phyloP scores from a whole-genome alignment of 1,284 basidiomycete species.

The Inonotus obliquus region DNA sequence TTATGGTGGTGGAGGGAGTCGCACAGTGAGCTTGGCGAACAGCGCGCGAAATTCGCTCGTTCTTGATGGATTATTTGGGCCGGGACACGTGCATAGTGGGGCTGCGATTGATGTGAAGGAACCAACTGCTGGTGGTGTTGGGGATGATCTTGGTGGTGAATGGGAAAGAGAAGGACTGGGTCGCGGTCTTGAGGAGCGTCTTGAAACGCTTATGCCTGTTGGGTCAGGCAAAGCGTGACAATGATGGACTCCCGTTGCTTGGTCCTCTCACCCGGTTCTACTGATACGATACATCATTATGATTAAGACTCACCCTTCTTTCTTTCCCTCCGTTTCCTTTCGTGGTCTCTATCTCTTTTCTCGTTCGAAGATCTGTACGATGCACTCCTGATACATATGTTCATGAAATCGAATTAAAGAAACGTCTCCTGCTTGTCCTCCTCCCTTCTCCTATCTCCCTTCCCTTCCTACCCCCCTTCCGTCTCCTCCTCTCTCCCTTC shows the following conservation, averaged over 20 bases:
- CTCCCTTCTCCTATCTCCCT: background rate
- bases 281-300: background rate
- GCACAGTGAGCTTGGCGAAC: slow-evolving; percentile 13
- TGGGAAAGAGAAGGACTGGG: slow-evolving; percentile 83
- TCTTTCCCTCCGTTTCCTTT: background rate
- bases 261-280: background rate
- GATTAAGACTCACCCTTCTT: background rate
- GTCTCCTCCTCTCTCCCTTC: too few relatives aligned
- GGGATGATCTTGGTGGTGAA: slow-evolving; percentile 65
- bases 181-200: slow-evolving; percentile 71
- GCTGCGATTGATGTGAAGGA: slow-evolving; percentile 27
- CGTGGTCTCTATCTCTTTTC: background rate
- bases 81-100: slow-evolving; percentile 2
- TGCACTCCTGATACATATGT: background rate
- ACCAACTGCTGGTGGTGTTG: slow-evolving; percentile 33
- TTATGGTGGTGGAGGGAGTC: slow-evolving; percentile 1
- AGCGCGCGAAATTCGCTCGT: slow-evolving; percentile 15
- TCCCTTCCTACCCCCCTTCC: too few relatives aligned
- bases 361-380: background rate
- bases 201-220: slow-evolving; percentile 49
- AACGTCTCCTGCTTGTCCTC: too few relatives aligned
- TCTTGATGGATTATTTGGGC: slow-evolving; percentile 7
- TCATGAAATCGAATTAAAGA: background rate
- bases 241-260: background rate
- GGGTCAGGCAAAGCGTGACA: slow-evolving; percentile 14